Conservation (phyloP, 2,329 filamentous ascomycete genomes). For the Coniochaeta pulveracea region DNA sequence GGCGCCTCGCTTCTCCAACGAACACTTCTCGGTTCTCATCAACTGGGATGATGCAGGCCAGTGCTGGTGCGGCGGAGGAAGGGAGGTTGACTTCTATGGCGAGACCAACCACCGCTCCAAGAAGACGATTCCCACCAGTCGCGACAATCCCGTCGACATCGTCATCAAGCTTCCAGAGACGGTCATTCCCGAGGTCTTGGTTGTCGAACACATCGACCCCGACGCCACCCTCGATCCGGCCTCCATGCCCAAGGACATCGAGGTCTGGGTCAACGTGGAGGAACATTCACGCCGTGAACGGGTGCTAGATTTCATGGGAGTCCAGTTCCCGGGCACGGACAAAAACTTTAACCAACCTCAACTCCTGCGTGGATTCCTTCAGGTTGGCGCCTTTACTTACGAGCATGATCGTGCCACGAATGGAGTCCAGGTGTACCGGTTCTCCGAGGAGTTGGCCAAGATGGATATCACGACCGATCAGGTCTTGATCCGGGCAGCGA, state of each 20-base stretch:
- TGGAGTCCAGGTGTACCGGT: slow-evolving; percentile 37
- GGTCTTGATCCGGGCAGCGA: slow-evolving; percentile 41
- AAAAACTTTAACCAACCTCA: slow-evolving; percentile 12
- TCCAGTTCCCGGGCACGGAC: slow-evolving; percentile 24
- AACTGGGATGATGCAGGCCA: slow-evolving; percentile 72
- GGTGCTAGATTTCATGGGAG: slow-evolving; percentile 29
- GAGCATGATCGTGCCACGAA: slow-evolving; percentile 29
- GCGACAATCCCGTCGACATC: slow-evolving; percentile 56
- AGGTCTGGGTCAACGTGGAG: slow-evolving; percentile 54
- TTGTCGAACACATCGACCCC: slow-evolving; percentile 60
- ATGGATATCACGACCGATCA: slow-evolving; percentile 37
- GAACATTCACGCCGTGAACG: slow-evolving; percentile 28
- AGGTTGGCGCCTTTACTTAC: slow-evolving; percentile 46
- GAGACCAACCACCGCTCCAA: slow-evolving; percentile 31
- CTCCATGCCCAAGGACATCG: slow-evolving; percentile 55
- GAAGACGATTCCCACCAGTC: no score
- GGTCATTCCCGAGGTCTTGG: slow-evolving; percentile 57
- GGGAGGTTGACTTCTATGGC: background rate
- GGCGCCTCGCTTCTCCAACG: slow-evolving; percentile 21
- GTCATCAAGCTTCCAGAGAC: slow-evolving; percentile 46
- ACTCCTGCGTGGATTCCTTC: slow-evolving; percentile 35
- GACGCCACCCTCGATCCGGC: slow-evolving; percentile 49
- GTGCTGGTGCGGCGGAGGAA: slow-evolving; percentile 65
- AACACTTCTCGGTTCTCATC: slow-evolving; percentile 40
- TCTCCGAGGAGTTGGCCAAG: slow-evolving; percentile 36